Evolutionary conservation across 169 alveolate species (phyloP).

Genomic region (Eimeria praecox): DNA sequence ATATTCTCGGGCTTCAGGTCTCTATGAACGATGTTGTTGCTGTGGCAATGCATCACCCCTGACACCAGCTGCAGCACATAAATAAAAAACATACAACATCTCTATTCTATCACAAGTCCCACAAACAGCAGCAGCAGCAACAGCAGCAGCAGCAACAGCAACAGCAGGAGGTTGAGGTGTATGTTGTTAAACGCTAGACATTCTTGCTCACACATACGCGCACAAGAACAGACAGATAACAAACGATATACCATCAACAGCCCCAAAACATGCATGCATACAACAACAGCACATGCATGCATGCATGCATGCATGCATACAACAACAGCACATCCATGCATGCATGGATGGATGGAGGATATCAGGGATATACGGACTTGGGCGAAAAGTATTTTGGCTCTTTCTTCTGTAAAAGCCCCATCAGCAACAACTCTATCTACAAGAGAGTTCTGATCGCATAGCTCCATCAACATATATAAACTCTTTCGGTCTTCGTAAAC

Average conservation of each 20-base stretch:
- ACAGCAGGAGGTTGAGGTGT: no score
- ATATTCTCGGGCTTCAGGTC: conserved; percentile 82
- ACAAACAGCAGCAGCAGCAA: not conserved
- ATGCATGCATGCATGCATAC: not conserved
- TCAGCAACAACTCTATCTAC: conserved; percentile 68
- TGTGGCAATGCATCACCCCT: conserved; percentile 82
- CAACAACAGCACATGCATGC: no score
- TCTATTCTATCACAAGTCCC: not conserved
- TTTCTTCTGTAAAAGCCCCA: conserved; percentile 69
- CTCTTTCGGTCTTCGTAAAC: conserved; percentile 77
- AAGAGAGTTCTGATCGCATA: conserved; percentile 69
- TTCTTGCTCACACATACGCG: not conserved
- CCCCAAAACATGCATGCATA: not conserved
- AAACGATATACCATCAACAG: not conserved
- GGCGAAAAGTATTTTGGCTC: conserved; percentile 60
- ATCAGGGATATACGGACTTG: not conserved
- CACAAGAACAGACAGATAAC: not conserved
- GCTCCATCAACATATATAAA: conserved; percentile 71
- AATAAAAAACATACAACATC: not conserved
- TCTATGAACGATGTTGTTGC: conserved; percentile 80
- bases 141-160: not conserved
- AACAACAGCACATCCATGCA: not conserved
- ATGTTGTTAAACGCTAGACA: no score
- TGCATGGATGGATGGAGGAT: not conserved
- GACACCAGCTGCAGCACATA: conserved; percentile 64